These are phyloP conservation scores for Salix dunnii DNA, from an alignment of 345 rosid species.

Conservation along the genomic window DNA sequence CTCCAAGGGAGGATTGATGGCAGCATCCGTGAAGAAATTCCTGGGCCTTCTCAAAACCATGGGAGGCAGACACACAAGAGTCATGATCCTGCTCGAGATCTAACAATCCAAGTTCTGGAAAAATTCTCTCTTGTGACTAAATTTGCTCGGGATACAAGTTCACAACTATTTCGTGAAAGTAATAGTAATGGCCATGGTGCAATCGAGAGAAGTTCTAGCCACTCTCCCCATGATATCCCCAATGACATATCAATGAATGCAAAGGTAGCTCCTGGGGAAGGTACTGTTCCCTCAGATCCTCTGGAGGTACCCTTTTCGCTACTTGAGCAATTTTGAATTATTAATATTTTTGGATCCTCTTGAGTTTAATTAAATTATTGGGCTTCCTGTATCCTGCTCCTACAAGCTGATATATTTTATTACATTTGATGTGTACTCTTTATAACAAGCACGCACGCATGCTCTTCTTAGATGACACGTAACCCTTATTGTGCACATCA, in stretches of 20 bases:
- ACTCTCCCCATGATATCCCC: slow-evolving; percentile 37
- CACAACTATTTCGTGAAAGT: slow-evolving; percentile 73
- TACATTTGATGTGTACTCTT: neutral
- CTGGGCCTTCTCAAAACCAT: slow-evolving; percentile 40
- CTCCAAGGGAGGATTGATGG: slow-evolving; percentile 43
- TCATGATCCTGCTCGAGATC: slow-evolving; percentile 88
- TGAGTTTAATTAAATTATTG: neutral
- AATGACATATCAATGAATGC: slow-evolving; percentile 34
- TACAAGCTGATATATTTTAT: neutral
- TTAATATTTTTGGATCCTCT: neutral
- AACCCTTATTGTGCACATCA: neutral
- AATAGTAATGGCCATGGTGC: slow-evolving; percentile 57
- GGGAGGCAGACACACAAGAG: slow-evolving; percentile 56
- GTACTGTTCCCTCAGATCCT: slow-evolving; percentile 68
- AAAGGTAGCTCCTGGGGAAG: slow-evolving; percentile 40
- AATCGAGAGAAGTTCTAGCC: slow-evolving; percentile 45
- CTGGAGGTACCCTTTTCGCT: slow-evolving; percentile 55
- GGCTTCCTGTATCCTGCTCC: neutral
- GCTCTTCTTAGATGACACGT: neutral
- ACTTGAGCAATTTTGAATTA: neutral
- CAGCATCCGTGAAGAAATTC: slow-evolving; percentile 24
- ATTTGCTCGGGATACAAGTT: slow-evolving; percentile 90
- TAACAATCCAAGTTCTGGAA: slow-evolving; percentile 82
- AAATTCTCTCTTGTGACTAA: slow-evolving; percentile 91
- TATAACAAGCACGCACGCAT: neutral